Base-by-base conservation (phyloP, 1,284 basidiomycete genomes). In the Porodaedalea pini region DNA sequence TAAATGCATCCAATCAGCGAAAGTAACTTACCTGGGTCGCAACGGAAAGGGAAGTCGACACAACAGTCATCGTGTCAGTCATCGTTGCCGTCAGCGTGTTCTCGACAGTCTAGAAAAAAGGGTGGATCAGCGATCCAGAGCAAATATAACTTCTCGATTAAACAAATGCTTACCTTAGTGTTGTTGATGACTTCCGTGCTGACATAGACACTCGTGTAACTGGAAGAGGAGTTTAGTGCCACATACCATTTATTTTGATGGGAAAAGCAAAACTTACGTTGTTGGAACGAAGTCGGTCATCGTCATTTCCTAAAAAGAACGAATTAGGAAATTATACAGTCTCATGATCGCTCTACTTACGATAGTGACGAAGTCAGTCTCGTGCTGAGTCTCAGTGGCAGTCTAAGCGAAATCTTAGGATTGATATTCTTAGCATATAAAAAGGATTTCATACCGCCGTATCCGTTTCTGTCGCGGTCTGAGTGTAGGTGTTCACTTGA, bases 141-240 rank as follows among this genome's bases (percentile, higher is more conserved):
- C 41, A 53, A 31, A 3, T 15, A 44, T 21, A 21, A 40, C 54
- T 29, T 50, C 8, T 11, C 8, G n/a, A 32, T 37, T n/a, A 44
- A 40, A 25, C 11, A 19, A 43, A 36, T 32, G 25, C 43, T 32
- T 66, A 50, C 54, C 54, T 75, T 66, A 60, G 82, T 81, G 66
- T 84, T 80, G 68, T 86, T 79, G 60, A 83, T 79, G 67, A 84
- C 76, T 59, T 78, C 61, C 34, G 83, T 86, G 66, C 73, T 76
- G 52, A 83, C 77, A 67, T 73, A 81, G 43, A 78, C 71, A 39
- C 71, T 78, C 59, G 74, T 73, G 68, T 77, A 83, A 10, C 83
- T 86, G 11, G 82, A 85, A 3, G 80, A 80, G 57, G 5, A n/a
- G 11, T 15, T 47, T 25, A 47, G 15, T 47, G 31, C 15, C 23